phyloP scores from a whole-genome alignment of 2,329 filamentous ascomycete species.

The Sordariomycetes sp. region DNA sequence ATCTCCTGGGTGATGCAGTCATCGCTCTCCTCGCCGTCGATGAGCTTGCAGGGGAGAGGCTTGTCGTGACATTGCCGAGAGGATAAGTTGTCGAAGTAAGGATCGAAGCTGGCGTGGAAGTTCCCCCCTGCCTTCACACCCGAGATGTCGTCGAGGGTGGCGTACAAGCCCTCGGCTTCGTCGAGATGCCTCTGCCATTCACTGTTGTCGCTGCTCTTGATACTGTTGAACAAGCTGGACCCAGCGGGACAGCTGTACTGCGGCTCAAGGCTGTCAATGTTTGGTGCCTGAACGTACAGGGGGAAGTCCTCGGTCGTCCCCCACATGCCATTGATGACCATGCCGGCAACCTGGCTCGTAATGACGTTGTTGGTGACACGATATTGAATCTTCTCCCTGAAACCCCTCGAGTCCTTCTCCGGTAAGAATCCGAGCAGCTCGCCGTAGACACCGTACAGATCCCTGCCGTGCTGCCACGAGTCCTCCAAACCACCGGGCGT shows the following conservation, averaged over 20 bases:
- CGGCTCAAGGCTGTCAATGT: slow-evolving; percentile 66
- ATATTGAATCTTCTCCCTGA: slow-evolving; percentile 43
- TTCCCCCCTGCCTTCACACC: slow-evolving; percentile 46
- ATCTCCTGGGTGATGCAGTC: slow-evolving; percentile 53
- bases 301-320: slow-evolving; percentile 29
- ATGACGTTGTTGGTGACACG: slow-evolving; percentile 77
- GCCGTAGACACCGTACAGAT: slow-evolving; percentile 69
- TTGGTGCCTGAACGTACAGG: slow-evolving; percentile 40
- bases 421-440: slow-evolving; percentile 62
- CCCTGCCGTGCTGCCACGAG: slow-evolving; percentile 66
- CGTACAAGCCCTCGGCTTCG: slow-evolving; percentile 44
- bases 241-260: slow-evolving; percentile 56
- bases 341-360: slow-evolving; percentile 70
- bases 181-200: slow-evolving; percentile 58
- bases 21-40: slow-evolving; percentile 31
- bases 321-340: slow-evolving; percentile 66
- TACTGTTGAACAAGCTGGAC: slow-evolving; percentile 26
- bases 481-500: slow-evolving; percentile 63
- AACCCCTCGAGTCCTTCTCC: slow-evolving; percentile 27
- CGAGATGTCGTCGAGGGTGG: slow-evolving; percentile 56
- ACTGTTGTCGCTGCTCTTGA: slow-evolving; percentile 31
- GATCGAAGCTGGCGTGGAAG: slow-evolving; percentile 67
- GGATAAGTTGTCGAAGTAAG: slow-evolving; percentile 80
- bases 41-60: slow-evolving; percentile 58
- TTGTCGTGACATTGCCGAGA: slow-evolving; percentile 69